Base-by-base conservation (phyloP, 2,329 filamentous ascomycete genomes). In the Alternaria tenuissima region DNA sequence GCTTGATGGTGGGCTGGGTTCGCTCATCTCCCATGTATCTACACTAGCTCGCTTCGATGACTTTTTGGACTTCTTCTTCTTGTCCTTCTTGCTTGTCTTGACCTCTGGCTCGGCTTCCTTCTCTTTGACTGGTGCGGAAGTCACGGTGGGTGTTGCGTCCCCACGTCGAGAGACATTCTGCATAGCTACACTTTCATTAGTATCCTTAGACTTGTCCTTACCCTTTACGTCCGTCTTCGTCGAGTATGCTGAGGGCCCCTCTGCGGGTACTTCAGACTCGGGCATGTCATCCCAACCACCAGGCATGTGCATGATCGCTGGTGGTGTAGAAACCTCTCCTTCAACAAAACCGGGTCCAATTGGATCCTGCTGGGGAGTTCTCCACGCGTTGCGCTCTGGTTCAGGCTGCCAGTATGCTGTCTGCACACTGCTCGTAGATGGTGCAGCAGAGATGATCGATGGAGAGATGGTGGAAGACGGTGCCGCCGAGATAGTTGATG, bases 221-320 rank as follows among this genome's bases (percentile, higher is more conserved):
- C 69, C 69, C 63, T 76, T 73, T 54, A 65, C 70, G 48, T 55
- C 62, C 63, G 73, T 71, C 61, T 63, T 68, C 14, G 38, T 49
- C 18, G 68, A 49, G 30, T 59, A 46, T 20, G 57, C 42, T 39
- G 56, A 66, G 4, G 70, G 67, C 36, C 70, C 63, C 24, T 68
- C 62, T 18, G 55, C 49, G 3, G 54, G 69, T 68, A 69, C 41
- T 46, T 70, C 62, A 9, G 52, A 30, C 1, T 56, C 55, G 8
- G 62, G 79, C 43, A 75, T 62, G 7, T 81, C 80, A 42, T 81
- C 75, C 62, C 91, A 93, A 9, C 84, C 80, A 20, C 89, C 90
- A 24, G 89, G 88, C 76, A 90, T 86, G 57, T 86, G 83, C 43
- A 82, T 72, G 14, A 86, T 85, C 68, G 89, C 88, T 4, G 87